Evolutionary conservation across 805 yeast species (phyloP), one percentile per base, ranked within the genome.

Genomic region (Hanseniaspora taiwanica): DNA sequence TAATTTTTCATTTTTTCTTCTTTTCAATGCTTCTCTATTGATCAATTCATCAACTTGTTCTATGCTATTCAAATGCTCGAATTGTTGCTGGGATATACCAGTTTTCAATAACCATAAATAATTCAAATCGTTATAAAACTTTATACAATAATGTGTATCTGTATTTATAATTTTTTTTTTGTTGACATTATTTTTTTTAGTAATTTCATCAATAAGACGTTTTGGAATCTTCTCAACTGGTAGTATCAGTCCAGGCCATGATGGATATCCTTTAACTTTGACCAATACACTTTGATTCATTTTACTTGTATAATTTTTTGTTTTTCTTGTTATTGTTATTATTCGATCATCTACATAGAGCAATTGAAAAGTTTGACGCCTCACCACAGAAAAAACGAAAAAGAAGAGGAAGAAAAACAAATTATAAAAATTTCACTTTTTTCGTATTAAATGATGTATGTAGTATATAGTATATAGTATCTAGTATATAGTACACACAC

Each of bases 221-320:
- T 63, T 71, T 1, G 94, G 91, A 5, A 83, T 64, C 6, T 72
- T 57, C 14, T 68, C 66, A 44, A 64, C 71, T 1, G 77, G 78
- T 3, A 83, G 69, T 3, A 82, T 76, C 75, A 83, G 77, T 2
- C 87, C 86, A 0, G 95, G 95, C 95, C 95, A 84, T 33, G 87
- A 80, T 2, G 94, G 82, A 54, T 76, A 84, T 7, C 94, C 93
- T 52, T 82, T 84, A 37, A 84, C 76, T 57, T 84, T 84, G 6
- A 91, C 91, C 19, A 84, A 65, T n/a, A 29, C 14, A 14, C 33
- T 29, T 16, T 25, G 5, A 12, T 50, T 2, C 43, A 48, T 13
- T 42, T 14, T 14, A 14, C 29, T 25, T 7, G 29, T 10, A 23
- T 8, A 23, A 8, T 7, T 23, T 23, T 13, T 12, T 25, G 29